Evolutionary conservation across 106 monocot species (phyloP).

Genomic region (Apostasia ramifera): DNA sequence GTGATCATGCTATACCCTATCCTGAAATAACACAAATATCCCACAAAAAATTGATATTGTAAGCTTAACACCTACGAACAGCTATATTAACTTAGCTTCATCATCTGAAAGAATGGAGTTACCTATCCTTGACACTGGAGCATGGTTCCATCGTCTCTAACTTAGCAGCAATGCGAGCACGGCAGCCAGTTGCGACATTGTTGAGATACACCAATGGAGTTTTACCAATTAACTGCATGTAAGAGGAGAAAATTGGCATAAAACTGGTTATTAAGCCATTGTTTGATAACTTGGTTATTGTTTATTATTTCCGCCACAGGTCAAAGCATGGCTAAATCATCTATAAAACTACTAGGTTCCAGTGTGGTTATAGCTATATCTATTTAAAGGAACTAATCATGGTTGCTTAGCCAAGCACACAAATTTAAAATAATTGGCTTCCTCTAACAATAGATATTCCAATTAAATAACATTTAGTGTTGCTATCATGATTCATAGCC

Average conservation of each 20-base stretch:
- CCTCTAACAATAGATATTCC: background rate
- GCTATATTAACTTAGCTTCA: background rate
- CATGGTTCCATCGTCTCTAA: conserved; percentile 91
- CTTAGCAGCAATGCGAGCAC: conserved; percentile 76
- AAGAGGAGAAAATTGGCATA: background rate
- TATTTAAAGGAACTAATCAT: too few species aligned
- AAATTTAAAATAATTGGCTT: background rate
- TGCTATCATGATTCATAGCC: too few species aligned
- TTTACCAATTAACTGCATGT: conserved; percentile 64
- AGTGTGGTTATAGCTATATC: too few species aligned
- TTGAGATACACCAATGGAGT: conserved; percentile 90
- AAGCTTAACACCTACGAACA: background rate
- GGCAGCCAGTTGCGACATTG: conserved; percentile 46
- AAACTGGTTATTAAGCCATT: background rate
- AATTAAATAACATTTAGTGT: too few species aligned
- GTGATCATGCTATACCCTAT: conserved; percentile 95
- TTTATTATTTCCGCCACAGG: too few species aligned
- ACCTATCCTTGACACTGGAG: conserved; percentile 89
- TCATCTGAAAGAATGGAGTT: background rate
- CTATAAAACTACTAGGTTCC: too few species aligned
- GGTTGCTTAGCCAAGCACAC: too few species aligned
- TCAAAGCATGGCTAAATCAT: too few species aligned
- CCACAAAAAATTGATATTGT: too few species aligned
- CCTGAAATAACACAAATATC: conserved; percentile 20
- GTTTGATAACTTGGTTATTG: too few species aligned